Evolutionary conservation across 2,329 filamentous ascomycete species (phyloP).

Genomic region (Cladophialophora chaetospira): DNA sequence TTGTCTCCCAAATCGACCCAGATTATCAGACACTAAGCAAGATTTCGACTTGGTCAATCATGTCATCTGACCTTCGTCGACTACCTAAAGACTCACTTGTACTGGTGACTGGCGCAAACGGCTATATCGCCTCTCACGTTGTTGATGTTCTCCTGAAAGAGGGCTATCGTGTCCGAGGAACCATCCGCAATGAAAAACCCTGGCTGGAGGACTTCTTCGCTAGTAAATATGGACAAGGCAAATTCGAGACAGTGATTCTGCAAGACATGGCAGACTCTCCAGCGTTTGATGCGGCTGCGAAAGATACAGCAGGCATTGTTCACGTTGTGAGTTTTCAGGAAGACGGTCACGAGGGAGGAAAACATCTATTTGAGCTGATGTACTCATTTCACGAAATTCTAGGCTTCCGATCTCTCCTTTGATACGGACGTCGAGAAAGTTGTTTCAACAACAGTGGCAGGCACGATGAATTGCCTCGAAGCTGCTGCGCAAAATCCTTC

Average conservation of each 20-base stretch:
- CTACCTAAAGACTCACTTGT: conserved; percentile 23
- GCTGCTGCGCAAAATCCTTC: conserved; percentile 17
- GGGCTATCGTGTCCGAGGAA: conserved; percentile 52
- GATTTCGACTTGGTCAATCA: too few species aligned
- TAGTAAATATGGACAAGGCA: conserved; percentile 39
- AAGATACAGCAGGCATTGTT: conserved; percentile 41
- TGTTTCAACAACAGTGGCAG: conserved; percentile 35
- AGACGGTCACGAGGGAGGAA: background rate
- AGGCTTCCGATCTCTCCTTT: conserved; percentile 36
- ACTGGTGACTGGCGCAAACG: conserved; percentile 45
- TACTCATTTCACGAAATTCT: background rate
- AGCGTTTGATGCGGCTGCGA: conserved; percentile 35
- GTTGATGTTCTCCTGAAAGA: conserved; percentile 41
- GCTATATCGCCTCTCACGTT: conserved; percentile 42
- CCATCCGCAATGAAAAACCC: conserved; percentile 42
- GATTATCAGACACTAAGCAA: too few species aligned
- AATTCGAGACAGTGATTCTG: conserved; percentile 41
- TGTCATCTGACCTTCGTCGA: background rate
- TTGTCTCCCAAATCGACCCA: too few species aligned
- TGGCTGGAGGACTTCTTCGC: conserved; percentile 34
- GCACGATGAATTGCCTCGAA: background rate
- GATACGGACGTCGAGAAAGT: conserved; percentile 43
- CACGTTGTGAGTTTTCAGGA: conserved; percentile 31
- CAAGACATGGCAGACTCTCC: conserved; percentile 36
- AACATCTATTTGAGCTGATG: too few species aligned